A percentile compares a stretch with the other conserved stretches of the same genome.
These are phyloP conservation scores for Moniliophthora roreri DNA, from an alignment of 1,284 basidiomycete species.

Conservation along the genomic window DNA sequence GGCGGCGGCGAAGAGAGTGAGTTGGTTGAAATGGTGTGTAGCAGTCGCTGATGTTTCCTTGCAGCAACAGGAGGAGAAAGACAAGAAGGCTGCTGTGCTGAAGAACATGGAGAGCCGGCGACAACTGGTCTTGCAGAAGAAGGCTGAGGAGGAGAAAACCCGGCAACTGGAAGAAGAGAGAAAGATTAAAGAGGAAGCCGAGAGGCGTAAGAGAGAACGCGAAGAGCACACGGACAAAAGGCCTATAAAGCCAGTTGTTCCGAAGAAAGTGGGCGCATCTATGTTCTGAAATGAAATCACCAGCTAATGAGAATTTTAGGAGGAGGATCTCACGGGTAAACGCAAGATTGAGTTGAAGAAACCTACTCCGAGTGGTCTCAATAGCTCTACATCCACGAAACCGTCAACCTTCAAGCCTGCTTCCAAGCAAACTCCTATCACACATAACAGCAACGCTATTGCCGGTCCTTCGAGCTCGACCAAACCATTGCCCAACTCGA, in stretches of 20 bases:
- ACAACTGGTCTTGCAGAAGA: slow-evolving; percentile 68
- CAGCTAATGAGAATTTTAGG: slow-evolving; percentile 26
- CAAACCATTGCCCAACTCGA: slow-evolving; percentile 6
- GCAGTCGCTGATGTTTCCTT: slow-evolving; percentile 9
- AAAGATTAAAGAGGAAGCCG: slow-evolving; percentile 68
- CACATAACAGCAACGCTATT: slow-evolving; percentile 15
- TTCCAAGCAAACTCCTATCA: slow-evolving; percentile 29
- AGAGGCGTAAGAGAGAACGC: slow-evolving; percentile 70
- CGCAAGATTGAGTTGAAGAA: slow-evolving; percentile 61
- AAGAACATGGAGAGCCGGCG: slow-evolving; percentile 82
- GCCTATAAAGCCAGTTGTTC: slow-evolving; percentile 36
- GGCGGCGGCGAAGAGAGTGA: slow-evolving; percentile 81
- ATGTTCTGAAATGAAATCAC: background rate
- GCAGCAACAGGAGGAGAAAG: slow-evolving; percentile 85
- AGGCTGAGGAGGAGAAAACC: slow-evolving; percentile 76
- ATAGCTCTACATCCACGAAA: slow-evolving; percentile 43
- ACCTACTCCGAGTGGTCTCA: slow-evolving; percentile 9
- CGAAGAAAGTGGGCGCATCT: slow-evolving; percentile 53
- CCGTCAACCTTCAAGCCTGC: slow-evolving; percentile 42
- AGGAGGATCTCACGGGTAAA: slow-evolving; percentile 72
- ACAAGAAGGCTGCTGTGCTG: slow-evolving; percentile 72
- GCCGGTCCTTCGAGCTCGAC: slow-evolving; percentile 7
- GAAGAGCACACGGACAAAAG: slow-evolving; percentile 74
- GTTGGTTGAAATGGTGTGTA: slow-evolving; percentile 14
- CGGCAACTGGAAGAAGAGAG: slow-evolving; percentile 64